phyloP scores from a whole-genome alignment of 2,329 filamentous ascomycete genomes.

The Trichoderma cornu-damae region DNA sequence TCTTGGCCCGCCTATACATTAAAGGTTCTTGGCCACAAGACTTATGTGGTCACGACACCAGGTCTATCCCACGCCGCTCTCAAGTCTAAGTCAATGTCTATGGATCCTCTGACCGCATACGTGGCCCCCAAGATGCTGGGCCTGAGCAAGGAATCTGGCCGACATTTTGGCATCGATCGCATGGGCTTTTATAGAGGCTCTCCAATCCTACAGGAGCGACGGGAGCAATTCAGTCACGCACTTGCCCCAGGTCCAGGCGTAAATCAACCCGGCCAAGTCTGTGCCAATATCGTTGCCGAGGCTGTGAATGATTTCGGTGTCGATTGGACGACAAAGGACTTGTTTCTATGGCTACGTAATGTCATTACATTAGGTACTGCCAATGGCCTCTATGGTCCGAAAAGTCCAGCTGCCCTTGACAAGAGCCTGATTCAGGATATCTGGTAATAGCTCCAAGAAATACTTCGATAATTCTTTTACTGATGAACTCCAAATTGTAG shows the following conservation, averaged over 20 bases:
- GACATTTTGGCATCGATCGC: background rate
- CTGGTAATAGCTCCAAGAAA: no score
- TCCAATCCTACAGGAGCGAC: background rate
- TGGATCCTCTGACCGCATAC: background rate
- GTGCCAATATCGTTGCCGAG: background rate
- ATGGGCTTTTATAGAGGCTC: background rate
- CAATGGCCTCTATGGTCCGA: background rate
- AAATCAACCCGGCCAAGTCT: background rate
- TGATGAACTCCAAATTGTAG: background rate
- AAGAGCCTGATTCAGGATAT: background rate
- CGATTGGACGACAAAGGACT: background rate
- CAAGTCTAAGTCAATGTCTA: constrained; percentile 2
- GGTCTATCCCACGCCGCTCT: background rate
- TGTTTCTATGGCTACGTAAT: background rate
- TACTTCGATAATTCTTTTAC: no score
- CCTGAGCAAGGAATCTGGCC: background rate
- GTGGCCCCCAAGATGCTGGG: background rate
- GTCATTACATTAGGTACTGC: background rate
- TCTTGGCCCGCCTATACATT: background rate
- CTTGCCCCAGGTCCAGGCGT: background rate
- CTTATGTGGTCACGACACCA: background rate
- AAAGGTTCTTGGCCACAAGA: background rate
- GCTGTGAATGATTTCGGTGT: background rate
- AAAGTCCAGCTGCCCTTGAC: background rate
- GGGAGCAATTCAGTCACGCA: background rate